A percentile compares a stretch with the other conserved stretches of the same genome.
phyloP scores from a whole-genome alignment of 176 grass and related monocot species.

The Tuctoria greenei region DNA sequence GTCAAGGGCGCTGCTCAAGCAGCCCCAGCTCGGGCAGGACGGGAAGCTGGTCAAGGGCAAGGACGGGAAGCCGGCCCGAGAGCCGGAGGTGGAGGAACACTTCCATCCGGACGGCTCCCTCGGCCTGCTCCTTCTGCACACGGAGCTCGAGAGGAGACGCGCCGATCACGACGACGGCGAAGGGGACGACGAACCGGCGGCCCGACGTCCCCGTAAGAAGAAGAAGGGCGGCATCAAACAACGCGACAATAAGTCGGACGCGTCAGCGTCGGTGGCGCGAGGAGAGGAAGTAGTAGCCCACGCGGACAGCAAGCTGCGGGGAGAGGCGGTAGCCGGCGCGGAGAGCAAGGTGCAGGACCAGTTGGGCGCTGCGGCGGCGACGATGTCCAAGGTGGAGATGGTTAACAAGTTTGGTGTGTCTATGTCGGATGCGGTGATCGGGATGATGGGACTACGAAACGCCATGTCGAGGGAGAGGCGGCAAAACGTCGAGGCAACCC shows the following conservation, averaged over 20 bases:
- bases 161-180: background rate
- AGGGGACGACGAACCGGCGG: background rate
- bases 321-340: background rate
- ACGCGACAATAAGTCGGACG: background rate
- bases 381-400: background rate
- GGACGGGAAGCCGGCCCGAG: background rate
- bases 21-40: background rate
- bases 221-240: background rate
- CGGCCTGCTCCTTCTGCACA: constrained; percentile 6
- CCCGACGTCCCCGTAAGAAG: background rate
- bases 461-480: background rate
- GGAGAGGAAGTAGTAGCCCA: too few species aligned
- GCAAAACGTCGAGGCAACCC: background rate
- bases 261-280: too few species aligned
- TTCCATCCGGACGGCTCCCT: background rate
- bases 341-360: background rate
- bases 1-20: background rate
- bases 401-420: background rate
- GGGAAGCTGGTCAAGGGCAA: background rate
- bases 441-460: background rate
- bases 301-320: background rate
- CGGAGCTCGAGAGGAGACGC: background rate
- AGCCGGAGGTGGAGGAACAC: background rate
- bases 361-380: background rate
- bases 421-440: background rate